Percentiles rank a stretch among this genome's conserved stretches.
phyloP scores from a whole-genome alignment of 129 eudicot genomes.

The Calendula officinalis region DNA sequence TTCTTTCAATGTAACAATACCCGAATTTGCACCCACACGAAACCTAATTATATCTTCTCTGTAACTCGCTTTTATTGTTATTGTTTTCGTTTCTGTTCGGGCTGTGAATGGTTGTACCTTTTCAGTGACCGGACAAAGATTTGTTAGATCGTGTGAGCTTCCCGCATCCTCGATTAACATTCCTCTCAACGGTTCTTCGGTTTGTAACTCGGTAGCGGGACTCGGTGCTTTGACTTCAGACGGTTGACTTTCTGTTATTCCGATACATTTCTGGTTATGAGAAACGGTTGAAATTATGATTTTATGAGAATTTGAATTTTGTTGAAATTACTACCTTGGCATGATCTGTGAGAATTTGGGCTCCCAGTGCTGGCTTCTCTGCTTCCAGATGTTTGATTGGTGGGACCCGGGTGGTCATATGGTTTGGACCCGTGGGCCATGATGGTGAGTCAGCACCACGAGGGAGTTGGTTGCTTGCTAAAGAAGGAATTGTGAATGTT shows the following conservation, averaged over 20 bases:
- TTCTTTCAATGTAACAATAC: conserved; percentile 54
- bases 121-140: conserved; percentile 60
- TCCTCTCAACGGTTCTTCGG: conserved; percentile 58
- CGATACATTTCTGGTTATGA: conserved; percentile 32
- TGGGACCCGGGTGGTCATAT: conserved; percentile 40
- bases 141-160: conserved; percentile 79
- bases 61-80: conserved; percentile 77
- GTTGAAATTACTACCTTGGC: conserved; percentile 60
- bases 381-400: conserved; percentile 36
- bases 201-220: conserved; percentile 41
- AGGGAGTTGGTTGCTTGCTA: conserved; percentile 57
- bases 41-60: conserved; percentile 83
- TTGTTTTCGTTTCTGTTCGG: conserved; percentile 51
- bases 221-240: conserved; percentile 38
- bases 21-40: conserved; percentile 45
- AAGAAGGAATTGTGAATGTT: conserved; percentile 67
- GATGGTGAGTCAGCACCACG: conserved; percentile 57
- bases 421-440: conserved; percentile 64
- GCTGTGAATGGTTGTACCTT: conserved; percentile 41
- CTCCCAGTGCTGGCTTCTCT: conserved; percentile 79
- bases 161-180: conserved; percentile 84
- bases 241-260: conserved; percentile 42
- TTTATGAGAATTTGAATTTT: conserved; percentile 32
- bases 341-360: conserved; percentile 79
- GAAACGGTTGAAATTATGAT: conserved; percentile 30